Evolutionary conservation across 1,139 yeast species (phyloP), one percentile per base, ranked within the genome.

Genomic region (Kodamaea anthophila): DNA sequence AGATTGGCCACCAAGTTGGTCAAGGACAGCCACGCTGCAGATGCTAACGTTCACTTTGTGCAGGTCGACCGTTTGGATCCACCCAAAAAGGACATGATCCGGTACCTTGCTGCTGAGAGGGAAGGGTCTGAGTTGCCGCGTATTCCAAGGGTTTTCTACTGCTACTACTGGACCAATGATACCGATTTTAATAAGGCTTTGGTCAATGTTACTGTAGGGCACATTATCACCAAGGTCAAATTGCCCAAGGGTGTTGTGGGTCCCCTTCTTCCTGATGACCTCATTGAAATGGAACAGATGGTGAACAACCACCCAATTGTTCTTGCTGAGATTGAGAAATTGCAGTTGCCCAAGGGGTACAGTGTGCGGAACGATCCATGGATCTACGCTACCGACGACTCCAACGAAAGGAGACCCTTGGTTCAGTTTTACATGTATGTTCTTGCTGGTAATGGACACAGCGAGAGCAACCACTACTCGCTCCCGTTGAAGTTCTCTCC

Each of bases 341-440:
- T 71, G 66, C 72, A 65, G 47, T 70, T 71, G 48, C 86, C 78
- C 47, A 53, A 58, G 27, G 66, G 70, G 14, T 65, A 69, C 47
- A 50, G 70, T 29, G 76, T 84, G 30, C 74, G 80, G 49, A 72
- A 69, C 49, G 86, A 85, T 51, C 88, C 93, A 31, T 85, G 95
- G 94, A 84, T 84, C 68, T 84, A 84, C 53, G 95, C 94, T 44
- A 79, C 86, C 24, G 88, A 81, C 51, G 73, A 71, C 43, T 57
- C 68, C 28, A 66, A 70, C 37, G 82, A 75, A 49, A 62, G 43
- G 28, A 69, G 85, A 53, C 75, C 79, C 18, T 65, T 78, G 59
- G 60, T 79, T 44, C 91, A 82, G 61, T 75, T 79, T 54, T 80
- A 78, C 62, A 78, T 82, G 78, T 85, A 85, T 58, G 72, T 86